Conservation (phyloP, 192 early-diverging fungal genomes). For the Backusella psychrophila region DNA sequence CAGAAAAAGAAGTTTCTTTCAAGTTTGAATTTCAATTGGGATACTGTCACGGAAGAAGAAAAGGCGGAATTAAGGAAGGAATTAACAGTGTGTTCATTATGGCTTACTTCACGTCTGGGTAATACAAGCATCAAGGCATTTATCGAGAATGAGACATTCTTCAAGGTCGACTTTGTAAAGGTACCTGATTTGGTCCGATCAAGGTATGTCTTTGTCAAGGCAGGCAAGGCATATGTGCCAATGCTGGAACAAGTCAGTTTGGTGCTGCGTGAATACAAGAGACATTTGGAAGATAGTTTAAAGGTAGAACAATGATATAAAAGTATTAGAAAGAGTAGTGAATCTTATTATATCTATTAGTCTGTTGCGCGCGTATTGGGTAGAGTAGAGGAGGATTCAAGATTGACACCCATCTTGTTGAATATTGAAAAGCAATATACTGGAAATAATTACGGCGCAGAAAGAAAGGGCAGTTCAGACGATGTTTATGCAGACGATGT, state of each 20-base stretch:
- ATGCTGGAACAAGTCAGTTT: conserved; percentile 67
- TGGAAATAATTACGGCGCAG: conserved; percentile 59
- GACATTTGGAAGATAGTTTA: conserved; percentile 53
- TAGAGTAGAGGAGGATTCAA: conserved; percentile 89
- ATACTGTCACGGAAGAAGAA: conserved; percentile 35
- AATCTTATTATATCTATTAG: conserved; percentile 23
- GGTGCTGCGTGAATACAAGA: conserved; percentile 73
- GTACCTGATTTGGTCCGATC: conserved; percentile 61
- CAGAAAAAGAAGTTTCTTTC: conserved; percentile 58
- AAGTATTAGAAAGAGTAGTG: not conserved
- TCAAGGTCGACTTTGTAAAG: conserved; percentile 68
- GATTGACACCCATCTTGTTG: conserved; percentile 82
- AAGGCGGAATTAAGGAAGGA: conserved; percentile 24
- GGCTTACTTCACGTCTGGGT: not conserved
- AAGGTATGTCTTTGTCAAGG: conserved; percentile 58
- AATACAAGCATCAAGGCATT: not conserved
- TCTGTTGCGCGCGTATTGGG: conserved; percentile 76
- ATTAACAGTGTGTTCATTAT: conserved; percentile 14
- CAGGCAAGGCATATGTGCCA: conserved; percentile 73
- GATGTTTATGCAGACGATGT: conserved; percentile 66
- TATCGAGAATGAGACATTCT: conserved; percentile 41
- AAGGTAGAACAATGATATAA: conserved; percentile 25
- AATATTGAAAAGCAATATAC: conserved; percentile 84
- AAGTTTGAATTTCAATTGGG: conserved; percentile 46
- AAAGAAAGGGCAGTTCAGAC: conserved; percentile 26